Evolutionary conservation across 768 basidiomycete species (phyloP).

Genomic region (Strobilomyces confusus): DNA sequence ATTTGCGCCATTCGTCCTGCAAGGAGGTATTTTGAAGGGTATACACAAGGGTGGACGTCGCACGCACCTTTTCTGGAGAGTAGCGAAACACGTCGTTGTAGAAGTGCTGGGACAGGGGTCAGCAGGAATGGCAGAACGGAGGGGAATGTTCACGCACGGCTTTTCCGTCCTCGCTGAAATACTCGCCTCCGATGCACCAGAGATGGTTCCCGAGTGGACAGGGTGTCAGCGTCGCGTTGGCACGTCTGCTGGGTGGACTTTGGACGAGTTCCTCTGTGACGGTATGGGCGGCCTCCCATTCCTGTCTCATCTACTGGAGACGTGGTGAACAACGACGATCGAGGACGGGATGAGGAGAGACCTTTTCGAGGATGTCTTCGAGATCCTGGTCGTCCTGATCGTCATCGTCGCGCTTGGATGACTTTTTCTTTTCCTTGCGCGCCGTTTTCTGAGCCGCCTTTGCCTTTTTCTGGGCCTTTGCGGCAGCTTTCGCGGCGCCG

Average conservation of each 20-base stretch:
- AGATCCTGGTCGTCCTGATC: slow-evolving; percentile 75
- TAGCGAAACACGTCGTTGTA: slow-evolving; percentile 89
- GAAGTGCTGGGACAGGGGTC: slow-evolving; percentile 53
- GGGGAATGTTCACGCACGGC: slow-evolving; percentile 44
- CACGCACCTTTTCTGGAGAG: slow-evolving; percentile 67
- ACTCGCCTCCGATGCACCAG: slow-evolving; percentile 85
- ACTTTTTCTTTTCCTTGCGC: slow-evolving; percentile 64
- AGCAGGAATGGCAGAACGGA: background rate
- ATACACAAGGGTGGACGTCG: too few species aligned
- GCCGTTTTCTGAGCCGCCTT: slow-evolving; percentile 67
- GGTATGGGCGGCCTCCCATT: slow-evolving; percentile 79
- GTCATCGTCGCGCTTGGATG: slow-evolving; percentile 40
- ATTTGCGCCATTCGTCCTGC: slow-evolving; percentile 86
- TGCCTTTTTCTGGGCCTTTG: slow-evolving; percentile 64
- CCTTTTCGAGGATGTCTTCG: slow-evolving; percentile 79
- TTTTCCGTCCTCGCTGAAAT: slow-evolving; percentile 81
- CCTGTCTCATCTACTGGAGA: slow-evolving; percentile 64
- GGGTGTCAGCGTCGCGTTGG: slow-evolving; percentile 76
- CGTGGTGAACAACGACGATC: background rate
- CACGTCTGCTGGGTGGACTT: slow-evolving; percentile 78
- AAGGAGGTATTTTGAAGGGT: background rate
- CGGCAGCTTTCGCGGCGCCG: slow-evolving; percentile 31
- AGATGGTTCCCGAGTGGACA: slow-evolving; percentile 80
- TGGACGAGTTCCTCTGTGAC: slow-evolving; percentile 84
- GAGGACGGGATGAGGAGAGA: slow-evolving; percentile 20